Base-by-base conservation (phyloP, 768 basidiomycete genomes). In the Clitopilus passeckerianus region DNA sequence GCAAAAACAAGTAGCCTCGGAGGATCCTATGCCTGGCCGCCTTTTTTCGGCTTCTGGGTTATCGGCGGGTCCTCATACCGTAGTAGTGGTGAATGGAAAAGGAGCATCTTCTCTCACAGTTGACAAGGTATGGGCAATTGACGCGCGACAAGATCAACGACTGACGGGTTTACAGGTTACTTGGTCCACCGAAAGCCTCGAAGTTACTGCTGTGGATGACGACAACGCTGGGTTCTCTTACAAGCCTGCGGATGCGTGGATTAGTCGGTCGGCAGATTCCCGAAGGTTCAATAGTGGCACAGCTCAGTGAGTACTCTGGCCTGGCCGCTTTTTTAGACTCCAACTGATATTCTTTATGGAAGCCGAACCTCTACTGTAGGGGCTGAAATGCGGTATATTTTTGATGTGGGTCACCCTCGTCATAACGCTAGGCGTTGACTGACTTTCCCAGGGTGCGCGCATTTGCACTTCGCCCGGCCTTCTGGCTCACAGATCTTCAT, bases 1-100 rank as follows among this genome's bases (percentile, higher is more conserved):
- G 18, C 56, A 55, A 16, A 69, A 52, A 30, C 44, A 63, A 8
- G 27, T 27, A 18, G 44, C 53, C 20, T 65, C 67, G 43, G 72
- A 73, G 12, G 56, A 60, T 5, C 63, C 60, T 18, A 58, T 34
- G 12, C 22, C 7, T 44, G 62, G 64, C 27, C 27, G 62, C 2
- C 65, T 79, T n/a, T 78, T 72, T 63, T 69, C 67, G 22, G 33
- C 22, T 3, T 67, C 67, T 22, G 10, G 63, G 1, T 62, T 79
- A 55, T 52, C 30, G 1, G 65, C 72, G 59, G 59, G 59, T n/a
- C 61, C n/a, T 8, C 78, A 79, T 53, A 61, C 64, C 5, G 37
- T 75, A 2, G 69, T 68, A 5, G 63, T 71, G 3, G 61, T 68
- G 0, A 66, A 67, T 30, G 46, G 46, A 27, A 52, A 6, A 20